These are phyloP conservation scores for Nephromyces sp. DNA, from an alignment of 169 alveolate genomes.

Conservation along the genomic window DNA sequence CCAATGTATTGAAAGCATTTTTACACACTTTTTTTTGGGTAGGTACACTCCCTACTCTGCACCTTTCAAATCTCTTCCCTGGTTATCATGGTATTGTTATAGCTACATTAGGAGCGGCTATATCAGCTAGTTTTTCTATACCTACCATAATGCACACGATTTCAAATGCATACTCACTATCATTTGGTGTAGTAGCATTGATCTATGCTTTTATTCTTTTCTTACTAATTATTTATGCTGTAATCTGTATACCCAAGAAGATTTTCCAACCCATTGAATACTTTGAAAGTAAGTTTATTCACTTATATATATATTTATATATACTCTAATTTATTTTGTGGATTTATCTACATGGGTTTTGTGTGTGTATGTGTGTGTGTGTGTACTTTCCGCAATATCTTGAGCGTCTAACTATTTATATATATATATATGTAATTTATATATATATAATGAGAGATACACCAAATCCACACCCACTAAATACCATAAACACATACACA, in stretches of 20 bases:
- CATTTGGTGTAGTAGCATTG: background rate
- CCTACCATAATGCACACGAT: constrained; percentile 27
- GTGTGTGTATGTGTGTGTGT: background rate
- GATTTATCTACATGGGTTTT: background rate
- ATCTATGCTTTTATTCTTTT: background rate
- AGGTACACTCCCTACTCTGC: constrained; percentile 20
- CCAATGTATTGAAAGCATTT: background rate
- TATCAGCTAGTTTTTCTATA: constrained; percentile 29
- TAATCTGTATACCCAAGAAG: background rate
- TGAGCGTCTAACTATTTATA: background rate
- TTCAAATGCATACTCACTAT: background rate
- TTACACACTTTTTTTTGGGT: background rate
- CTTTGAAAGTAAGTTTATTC: background rate
- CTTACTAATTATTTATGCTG: background rate
- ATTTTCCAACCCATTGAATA: constrained; percentile 2
- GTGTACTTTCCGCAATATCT: background rate
- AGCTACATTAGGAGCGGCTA: constrained; percentile 33
- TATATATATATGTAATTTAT: background rate
- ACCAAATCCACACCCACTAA: too few relatives aligned
- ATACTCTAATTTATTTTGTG: background rate
- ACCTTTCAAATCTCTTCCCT: constrained; percentile 29
- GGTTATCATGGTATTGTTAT: constrained; percentile 29
- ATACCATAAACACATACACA: too few relatives aligned
- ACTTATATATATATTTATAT: background rate
- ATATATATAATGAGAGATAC: background rate